These are phyloP conservation scores for Fusarium oxysporum DNA, from an alignment of 2,329 filamentous ascomycete species.

Conservation along the genomic window DNA sequence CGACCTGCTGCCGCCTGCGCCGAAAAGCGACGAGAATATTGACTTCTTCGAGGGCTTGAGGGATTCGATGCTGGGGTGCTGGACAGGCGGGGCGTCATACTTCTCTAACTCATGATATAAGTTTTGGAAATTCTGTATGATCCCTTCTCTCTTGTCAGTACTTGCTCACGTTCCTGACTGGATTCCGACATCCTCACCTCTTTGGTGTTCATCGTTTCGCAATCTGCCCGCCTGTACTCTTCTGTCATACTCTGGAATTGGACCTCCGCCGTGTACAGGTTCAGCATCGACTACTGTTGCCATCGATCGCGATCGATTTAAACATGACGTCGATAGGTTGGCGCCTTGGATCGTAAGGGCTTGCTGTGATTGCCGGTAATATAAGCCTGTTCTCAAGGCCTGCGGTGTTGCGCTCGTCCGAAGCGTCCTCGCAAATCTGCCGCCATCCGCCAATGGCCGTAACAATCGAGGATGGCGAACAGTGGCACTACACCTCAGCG, in stretches of 20 bases:
- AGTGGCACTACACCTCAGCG: constrained; percentile 32
- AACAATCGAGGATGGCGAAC: constrained; percentile 29
- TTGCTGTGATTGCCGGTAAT: constrained; percentile 9
- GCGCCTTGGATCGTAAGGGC: constrained; percentile 1
- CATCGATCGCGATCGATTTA: constrained; percentile 39
- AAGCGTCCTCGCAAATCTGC: constrained; percentile 36
- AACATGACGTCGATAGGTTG: constrained; percentile 17
- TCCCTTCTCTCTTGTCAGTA: constrained; percentile 63
- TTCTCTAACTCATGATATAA: constrained; percentile 83
- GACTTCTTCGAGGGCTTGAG: constrained; percentile 66
- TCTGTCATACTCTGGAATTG: constrained; percentile 87
- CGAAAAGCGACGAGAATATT: constrained; percentile 72
- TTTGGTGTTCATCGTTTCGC: constrained; percentile 89
- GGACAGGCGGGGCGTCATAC: constrained; percentile 79
- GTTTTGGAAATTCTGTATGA: constrained; percentile 89
- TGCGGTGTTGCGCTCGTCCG: constrained; percentile 38
- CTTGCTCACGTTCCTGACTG: neutral
- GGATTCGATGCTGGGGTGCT: constrained; percentile 81
- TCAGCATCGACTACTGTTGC: constrained; percentile 45
- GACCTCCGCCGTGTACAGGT: constrained; percentile 65
- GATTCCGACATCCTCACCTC: constrained; percentile 65
- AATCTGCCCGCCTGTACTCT: constrained; percentile 80
- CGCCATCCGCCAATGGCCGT: constrained; percentile 22
- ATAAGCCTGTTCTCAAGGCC: constrained; percentile 7
- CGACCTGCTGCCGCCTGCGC: constrained; percentile 56